Conservation (phyloP, 192 early-diverging fungal species). For the Backusella macrospora region DNA sequence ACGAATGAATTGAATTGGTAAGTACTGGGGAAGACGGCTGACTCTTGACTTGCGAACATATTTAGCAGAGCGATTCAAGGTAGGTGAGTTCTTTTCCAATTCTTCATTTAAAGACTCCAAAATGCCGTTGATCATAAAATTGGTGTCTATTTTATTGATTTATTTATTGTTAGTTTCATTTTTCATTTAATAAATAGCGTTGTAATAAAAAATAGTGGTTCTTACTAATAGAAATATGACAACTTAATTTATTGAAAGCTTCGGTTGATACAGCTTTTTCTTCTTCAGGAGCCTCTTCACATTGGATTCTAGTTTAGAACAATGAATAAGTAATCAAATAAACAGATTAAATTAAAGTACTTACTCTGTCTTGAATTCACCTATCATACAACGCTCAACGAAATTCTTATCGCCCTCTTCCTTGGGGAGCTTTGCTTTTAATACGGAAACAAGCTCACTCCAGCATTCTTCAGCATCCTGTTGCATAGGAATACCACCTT, state of each 20-base stretch:
- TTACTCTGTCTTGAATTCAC: slow-evolving; percentile 48
- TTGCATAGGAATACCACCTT: slow-evolving; percentile 75
- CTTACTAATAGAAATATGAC: slow-evolving; percentile 63
- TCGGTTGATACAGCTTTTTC: slow-evolving; percentile 58
- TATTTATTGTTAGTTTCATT: not conserved
- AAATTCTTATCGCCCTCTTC: slow-evolving; percentile 49
- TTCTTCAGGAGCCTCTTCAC: slow-evolving; percentile 83
- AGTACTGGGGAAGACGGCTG: slow-evolving; percentile 83
- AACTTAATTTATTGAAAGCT: slow-evolving; percentile 77
- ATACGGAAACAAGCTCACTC: slow-evolving; percentile 78
- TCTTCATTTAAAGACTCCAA: slow-evolving; percentile 71
- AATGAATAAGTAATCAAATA: not conserved
- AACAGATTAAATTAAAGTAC: not conserved
- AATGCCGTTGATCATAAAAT: slow-evolving; percentile 79
- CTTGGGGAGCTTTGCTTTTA: slow-evolving; percentile 62
- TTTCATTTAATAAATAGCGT: not conserved
- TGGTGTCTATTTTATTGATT: slow-evolving; percentile 52
- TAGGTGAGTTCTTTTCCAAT: slow-evolving; percentile 88
- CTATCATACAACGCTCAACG: slow-evolving; percentile 85
- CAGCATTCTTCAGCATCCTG: slow-evolving; percentile 99
- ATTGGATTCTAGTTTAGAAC: slow-evolving; percentile 57
- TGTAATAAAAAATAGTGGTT: not conserved
- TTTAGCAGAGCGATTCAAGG: slow-evolving; percentile 75
- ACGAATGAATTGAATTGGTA: slow-evolving; percentile 89
- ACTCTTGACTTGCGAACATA: slow-evolving; percentile 80